Conservation (phyloP, 1,139 yeast genomes). For the Candida tropicalis region DNA sequence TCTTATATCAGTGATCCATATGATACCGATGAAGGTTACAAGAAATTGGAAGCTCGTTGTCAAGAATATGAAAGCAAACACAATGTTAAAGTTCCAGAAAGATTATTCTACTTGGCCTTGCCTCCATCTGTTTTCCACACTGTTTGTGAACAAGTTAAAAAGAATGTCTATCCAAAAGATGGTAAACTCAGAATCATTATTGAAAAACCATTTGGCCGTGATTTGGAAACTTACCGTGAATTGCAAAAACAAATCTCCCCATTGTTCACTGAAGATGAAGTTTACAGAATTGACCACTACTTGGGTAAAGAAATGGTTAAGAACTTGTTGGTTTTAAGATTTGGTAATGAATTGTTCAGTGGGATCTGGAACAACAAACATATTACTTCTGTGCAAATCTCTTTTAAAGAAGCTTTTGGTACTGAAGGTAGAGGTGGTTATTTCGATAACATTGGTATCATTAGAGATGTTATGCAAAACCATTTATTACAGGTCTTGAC, state of each 20-base stretch:
- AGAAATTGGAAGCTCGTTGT: conserved; percentile 55
- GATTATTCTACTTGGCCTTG: conserved; percentile 88
- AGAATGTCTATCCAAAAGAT: conserved; percentile 59
- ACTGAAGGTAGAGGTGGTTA: conserved; percentile 99
- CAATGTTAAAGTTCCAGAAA: conserved; percentile 51
- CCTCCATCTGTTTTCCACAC: conserved; percentile 90
- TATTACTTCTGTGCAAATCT: conserved; percentile 78
- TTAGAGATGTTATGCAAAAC: conserved; percentile 98
- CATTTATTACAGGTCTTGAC: conserved; percentile 93
- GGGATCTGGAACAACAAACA: conserved; percentile 86
- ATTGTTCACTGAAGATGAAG: conserved; percentile 85
- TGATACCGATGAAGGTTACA: conserved; percentile 76
- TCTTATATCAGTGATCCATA: conserved; percentile 78
- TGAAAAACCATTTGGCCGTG: conserved; percentile 98
- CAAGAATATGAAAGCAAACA: conserved; percentile 57
- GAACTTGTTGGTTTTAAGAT: conserved; percentile 83
- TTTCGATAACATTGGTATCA: conserved; percentile 92
- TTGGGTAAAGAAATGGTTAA: conserved; percentile 98
- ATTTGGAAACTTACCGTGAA: conserved; percentile 73
- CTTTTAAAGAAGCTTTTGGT: conserved; percentile 96
- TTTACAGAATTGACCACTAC: conserved; percentile 95
- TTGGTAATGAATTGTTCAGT: conserved; percentile 82
- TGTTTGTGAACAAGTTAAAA: conserved; percentile 76
- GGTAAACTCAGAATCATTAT: conserved; percentile 84
- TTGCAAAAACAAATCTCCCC: conserved; percentile 81